Base-by-base conservation (phyloP, 306 rosid species). In the Casuarina cunninghamiana region DNA sequence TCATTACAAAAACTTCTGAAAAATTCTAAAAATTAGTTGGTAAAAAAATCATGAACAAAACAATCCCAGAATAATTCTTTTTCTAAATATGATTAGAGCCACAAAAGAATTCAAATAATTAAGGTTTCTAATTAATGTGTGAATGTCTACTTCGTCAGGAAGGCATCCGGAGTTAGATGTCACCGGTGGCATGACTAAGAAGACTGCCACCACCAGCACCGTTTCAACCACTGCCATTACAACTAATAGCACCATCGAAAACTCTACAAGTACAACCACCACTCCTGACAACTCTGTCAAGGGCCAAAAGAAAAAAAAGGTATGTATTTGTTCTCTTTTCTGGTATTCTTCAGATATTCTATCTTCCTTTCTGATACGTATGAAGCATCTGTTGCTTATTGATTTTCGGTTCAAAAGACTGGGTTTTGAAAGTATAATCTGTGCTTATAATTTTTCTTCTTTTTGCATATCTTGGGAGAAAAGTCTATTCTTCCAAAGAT, bases 401-500 rank as follows among this genome's bases (percentile, higher is more conserved):
- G 0, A 32, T 43, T 16, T 26, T 26, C 32, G 32, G 32, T 26
- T 26, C 32, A 26, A 5, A 11, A n/a, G 4, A 13, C 3, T 44
- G 11, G 12, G 71, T 26, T 1, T 26, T 26, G 63, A 51, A 5
- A 68, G 4, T 50, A 19, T 37, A 55, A 2, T 53, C 73, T 26
- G 38, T 79, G 32, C 65, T 53, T 44, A 3, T 53, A 2, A 16
- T 21, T 78, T 39, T 80, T 4, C 11, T 10, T 48, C 10, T 3
- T 11, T 2, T 37, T 51, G 70, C 48, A 17, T 10, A 8, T 57
- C 35, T 16, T 53, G 74, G 57, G 81, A 55, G 10, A 74, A 0
- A 84, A 94, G 98, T 94, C 90, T 74, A 80, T 91, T 55, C 76
- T 91, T 73, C 94, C 97, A 3, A 89, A 91, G 93, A 80, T 91